Evolutionary conservation across 1,284 basidiomycete species (phyloP).

Genomic region (Earliella scabrosa): DNA sequence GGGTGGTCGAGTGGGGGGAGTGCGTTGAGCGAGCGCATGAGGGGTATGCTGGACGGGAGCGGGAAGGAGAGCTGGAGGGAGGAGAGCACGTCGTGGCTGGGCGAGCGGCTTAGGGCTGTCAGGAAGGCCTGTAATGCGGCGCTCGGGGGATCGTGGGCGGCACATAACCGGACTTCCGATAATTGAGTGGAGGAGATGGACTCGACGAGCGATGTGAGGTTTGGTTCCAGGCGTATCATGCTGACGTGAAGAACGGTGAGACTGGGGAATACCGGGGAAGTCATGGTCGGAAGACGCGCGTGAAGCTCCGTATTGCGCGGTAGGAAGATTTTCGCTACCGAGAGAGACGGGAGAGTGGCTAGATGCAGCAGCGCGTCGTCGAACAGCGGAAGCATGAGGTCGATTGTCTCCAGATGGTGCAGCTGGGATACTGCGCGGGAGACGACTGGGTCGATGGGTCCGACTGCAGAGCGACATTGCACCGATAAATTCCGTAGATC

Average conservation of each 20-base stretch:
- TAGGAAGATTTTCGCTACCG: conserved; percentile 21
- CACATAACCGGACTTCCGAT: conserved; percentile 15
- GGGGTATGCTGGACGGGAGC: conserved; percentile 19
- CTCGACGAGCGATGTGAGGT: conserved; percentile 10
- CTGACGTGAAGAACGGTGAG: conserved; percentile 18
- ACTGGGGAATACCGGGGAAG: conserved; percentile 13
- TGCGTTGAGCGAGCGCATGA: conserved; percentile 21
- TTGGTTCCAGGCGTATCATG: conserved; percentile 14
- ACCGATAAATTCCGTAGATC: conserved; percentile 19
- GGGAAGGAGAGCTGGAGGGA: conserved; percentile 15
- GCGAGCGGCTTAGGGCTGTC: conserved; percentile 5
- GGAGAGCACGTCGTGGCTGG: conserved; percentile 13
- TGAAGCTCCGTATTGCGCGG: conserved; percentile 12
- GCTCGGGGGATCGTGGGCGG: conserved; percentile 18
- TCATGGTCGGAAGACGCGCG: conserved; percentile 6
- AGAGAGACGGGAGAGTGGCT: conserved; percentile 13
- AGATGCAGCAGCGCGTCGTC: conserved; percentile 20
- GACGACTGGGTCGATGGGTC: conserved; percentile 15
- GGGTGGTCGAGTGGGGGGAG: conserved; percentile 19
- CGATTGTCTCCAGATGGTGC: conserved; percentile 18
- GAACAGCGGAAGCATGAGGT: conserved; percentile 16
- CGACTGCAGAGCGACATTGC: conserved; percentile 20
- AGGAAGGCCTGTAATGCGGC: conserved; percentile 7
- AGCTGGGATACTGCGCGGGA: conserved; percentile 16
- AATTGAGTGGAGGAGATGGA: conserved; percentile 16